Evolutionary conservation across 2,329 filamentous ascomycete species (phyloP).

Genomic region (Fusarium brevicatenulatum): DNA sequence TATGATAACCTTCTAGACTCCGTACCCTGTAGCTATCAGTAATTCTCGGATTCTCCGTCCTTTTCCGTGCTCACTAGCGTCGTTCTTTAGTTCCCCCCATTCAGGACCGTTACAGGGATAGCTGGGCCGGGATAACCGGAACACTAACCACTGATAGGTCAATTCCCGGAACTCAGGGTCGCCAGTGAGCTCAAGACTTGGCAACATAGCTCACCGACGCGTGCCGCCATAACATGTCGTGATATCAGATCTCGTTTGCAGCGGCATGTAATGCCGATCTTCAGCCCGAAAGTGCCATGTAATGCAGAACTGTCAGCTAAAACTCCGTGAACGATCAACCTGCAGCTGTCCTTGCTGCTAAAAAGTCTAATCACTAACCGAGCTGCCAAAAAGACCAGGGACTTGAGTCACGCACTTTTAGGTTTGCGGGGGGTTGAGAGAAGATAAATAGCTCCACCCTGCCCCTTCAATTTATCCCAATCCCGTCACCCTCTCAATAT

Average conservation of each 20-base stretch:
- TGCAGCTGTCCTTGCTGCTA: not conserved
- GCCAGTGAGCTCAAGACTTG: not conserved
- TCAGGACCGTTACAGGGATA: not conserved
- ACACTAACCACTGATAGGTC: not conserved
- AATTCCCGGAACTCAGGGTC: rapidly evolving
- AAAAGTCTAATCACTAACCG: not conserved
- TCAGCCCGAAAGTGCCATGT: not conserved
- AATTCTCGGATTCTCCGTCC: not conserved
- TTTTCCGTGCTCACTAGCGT: not conserved
- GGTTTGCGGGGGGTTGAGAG: not conserved
- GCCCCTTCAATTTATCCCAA: too few relatives aligned
- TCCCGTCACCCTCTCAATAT: not conserved
- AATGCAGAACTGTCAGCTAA: not conserved
- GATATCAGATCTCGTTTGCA: not conserved
- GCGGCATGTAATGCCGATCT: not conserved
- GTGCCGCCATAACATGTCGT: not conserved
- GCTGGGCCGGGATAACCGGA: not conserved
- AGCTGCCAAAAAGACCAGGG: not conserved
- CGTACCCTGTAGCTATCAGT: not conserved
- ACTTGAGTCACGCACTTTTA: not conserved
- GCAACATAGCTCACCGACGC: not conserved
- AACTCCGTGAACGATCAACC: too few relatives aligned
- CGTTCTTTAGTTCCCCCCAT: not conserved
- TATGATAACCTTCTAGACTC: not conserved
- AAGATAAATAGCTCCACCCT: not conserved